phyloP scores from a whole-genome alignment of 345 rosid species.

The Boechera divaricarpa region DNA sequence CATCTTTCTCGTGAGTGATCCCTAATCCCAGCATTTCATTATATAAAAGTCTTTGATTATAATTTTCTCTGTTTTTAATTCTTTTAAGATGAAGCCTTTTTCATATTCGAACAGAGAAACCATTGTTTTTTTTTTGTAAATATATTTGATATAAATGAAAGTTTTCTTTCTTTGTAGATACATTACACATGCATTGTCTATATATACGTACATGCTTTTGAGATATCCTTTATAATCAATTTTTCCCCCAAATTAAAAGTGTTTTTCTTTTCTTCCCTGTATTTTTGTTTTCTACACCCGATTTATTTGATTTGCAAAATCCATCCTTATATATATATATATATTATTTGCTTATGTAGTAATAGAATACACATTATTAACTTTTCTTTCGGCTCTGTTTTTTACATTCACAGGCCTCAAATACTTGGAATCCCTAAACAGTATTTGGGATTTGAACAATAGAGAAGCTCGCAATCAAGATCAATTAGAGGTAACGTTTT shows the following conservation, averaged over 20 bases:
- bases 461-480: constrained; percentile 31
- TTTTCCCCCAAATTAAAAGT: not conserved
- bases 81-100: constrained; percentile 1
- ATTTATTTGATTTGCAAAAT: constrained; percentile 8
- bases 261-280: not conserved
- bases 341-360: not conserved
- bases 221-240: not conserved
- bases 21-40: not conserved
- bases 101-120: constrained; percentile 11
- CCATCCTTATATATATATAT: not conserved
- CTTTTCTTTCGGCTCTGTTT: constrained; percentile 5
- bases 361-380: constrained; percentile 8
- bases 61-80: not conserved
- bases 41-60: not conserved
- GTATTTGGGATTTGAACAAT: constrained; percentile 29
- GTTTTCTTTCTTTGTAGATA: not conserved
- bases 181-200: not conserved
- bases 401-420: constrained; percentile 36
- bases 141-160: not conserved
- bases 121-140: not conserved
- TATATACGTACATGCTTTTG: not conserved
- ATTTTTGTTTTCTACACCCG: not conserved
- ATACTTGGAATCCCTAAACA: constrained; percentile 5
- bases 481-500: constrained; percentile 25
- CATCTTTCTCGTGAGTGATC: constrained; percentile 34